Base-by-base conservation (phyloP, 352 stramenopile genomes). In the Phytopythium chamaehyphon region DNA sequence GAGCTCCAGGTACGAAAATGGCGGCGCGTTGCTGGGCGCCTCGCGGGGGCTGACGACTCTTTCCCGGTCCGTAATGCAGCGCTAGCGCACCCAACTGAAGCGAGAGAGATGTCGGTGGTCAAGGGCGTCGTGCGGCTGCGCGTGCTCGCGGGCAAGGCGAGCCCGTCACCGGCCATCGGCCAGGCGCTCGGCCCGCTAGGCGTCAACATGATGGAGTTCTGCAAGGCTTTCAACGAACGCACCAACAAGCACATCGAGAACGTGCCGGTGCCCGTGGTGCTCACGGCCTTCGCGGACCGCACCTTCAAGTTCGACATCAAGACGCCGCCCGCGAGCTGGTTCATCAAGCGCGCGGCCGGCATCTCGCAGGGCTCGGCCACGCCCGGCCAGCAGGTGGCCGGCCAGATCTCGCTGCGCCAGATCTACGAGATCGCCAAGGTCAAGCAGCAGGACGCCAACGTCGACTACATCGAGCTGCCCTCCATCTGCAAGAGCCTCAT, bases 151-250 rank as follows among this genome's bases (percentile, higher is more conserved):
- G 82, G 83, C 62, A 93, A 95, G 67, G 86, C 86, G 43, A 86
- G 73, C 66, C 86, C 86, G 45, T 94, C 83, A 54, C 84, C 86
- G 6, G 84, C 84, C 42, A 96, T 96, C 66, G 86, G 86, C 57
- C 82, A 96, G 71, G 86, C 87, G 40, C 73, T 99, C 12, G 96
- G 97, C 76, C 97, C 96, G 37, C 77, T 99, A 5, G 97, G 96
- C 58, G 93, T 99, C 38, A 99, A 99, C 81, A 99, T 99, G 97
- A 98, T 98, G 74, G 94, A 99, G 73, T 99, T 99, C 74, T 99
- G 96, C 86, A 98, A 98, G 78, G 87, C 96, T 51, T 99, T 99
- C 71, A 99, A 99, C 69, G 96, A 98, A 16, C 83, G 83, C 57
- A 98, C 96, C 37, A 76, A 79, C 67, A 81, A 91, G 37, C 79